Evolutionary conservation across 2,329 filamentous ascomycete species (phyloP).

Genomic region (Talaromyces sp.): DNA sequence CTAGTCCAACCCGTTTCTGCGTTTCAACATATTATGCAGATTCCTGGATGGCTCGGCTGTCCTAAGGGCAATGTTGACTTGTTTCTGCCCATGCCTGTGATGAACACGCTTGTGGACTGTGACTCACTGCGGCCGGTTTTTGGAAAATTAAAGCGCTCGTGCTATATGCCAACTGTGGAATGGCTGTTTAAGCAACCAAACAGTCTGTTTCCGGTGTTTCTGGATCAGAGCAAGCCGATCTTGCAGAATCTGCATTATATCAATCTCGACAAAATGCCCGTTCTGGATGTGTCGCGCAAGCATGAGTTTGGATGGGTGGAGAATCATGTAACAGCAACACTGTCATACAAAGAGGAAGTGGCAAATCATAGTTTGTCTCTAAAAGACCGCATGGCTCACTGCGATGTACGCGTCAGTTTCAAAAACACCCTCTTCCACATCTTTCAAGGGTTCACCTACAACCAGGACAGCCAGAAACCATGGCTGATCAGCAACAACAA

Average conservation of each 20-base stretch:
- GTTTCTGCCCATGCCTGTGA: not conserved
- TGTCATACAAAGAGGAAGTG: not conserved
- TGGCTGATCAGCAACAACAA: not conserved
- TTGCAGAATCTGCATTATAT: not conserved
- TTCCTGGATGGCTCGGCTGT: not conserved
- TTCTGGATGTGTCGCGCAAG: not conserved
- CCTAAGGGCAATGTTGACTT: not conserved
- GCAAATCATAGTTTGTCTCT: not conserved
- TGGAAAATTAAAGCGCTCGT: not conserved
- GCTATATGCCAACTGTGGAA: not conserved
- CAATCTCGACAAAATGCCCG: not conserved
- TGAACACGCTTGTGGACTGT: not conserved
- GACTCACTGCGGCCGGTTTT: not conserved
- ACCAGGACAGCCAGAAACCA: not conserved
- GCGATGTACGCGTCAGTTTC: not conserved
- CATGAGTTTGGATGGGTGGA: not conserved
- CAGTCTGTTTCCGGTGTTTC: not conserved
- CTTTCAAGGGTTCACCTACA: not conserved
- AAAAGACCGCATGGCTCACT: not conserved
- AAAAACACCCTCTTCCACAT: not conserved
- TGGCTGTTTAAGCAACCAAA: not conserved
- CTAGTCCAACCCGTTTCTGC: not conserved
- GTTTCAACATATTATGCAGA: not conserved
- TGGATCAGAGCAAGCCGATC: not conserved
- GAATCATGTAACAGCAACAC: not conserved